These are phyloP conservation scores for Plantago major DNA, from an alignment of 257 asterid species.

Conservation along the genomic window DNA sequence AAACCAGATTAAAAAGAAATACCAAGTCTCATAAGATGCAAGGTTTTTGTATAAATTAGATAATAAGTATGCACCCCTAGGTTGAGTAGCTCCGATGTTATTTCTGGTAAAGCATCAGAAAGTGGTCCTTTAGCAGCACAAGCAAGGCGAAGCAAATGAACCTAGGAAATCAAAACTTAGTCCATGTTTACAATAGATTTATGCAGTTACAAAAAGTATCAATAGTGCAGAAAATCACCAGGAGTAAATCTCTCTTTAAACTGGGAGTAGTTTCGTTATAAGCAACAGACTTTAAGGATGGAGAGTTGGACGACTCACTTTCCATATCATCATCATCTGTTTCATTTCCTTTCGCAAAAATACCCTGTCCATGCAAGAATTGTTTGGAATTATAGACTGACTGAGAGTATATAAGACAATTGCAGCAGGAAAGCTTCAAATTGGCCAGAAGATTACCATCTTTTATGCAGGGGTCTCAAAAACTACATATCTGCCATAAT, in stretches of 20 bases:
- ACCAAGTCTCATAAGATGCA: slow-evolving; percentile 1
- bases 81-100: slow-evolving; percentile 70
- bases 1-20: slow-evolving; percentile 18
- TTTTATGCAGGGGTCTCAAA: too few relatives aligned
- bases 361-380: slow-evolving; percentile 37
- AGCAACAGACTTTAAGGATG: slow-evolving; percentile 33
- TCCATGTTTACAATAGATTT: slow-evolving; percentile 17
- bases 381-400: slow-evolving; percentile 4
- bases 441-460: too few relatives aligned
- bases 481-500: too few relatives aligned
- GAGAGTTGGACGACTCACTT: slow-evolving; percentile 42
- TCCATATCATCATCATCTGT: slow-evolving; percentile 36
- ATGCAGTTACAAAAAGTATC: slow-evolving; percentile 4
- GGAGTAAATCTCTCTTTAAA: slow-evolving; percentile 60
- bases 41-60: slow-evolving; percentile 18
- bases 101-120: slow-evolving; percentile 73
- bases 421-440: too few relatives aligned
- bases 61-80: slow-evolving; percentile 57
- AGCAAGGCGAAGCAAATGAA: slow-evolving; percentile 88
- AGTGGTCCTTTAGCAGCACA: slow-evolving; percentile 79
- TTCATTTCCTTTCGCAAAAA: slow-evolving; percentile 44
- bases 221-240: slow-evolving; percentile 47
- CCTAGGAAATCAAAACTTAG: slow-evolving; percentile 44
- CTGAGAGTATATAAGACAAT: background rate
- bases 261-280: slow-evolving; percentile 46